Base-by-base conservation (phyloP, 2,329 filamentous ascomycete species). In the Botrytis pseudocinerea region DNA sequence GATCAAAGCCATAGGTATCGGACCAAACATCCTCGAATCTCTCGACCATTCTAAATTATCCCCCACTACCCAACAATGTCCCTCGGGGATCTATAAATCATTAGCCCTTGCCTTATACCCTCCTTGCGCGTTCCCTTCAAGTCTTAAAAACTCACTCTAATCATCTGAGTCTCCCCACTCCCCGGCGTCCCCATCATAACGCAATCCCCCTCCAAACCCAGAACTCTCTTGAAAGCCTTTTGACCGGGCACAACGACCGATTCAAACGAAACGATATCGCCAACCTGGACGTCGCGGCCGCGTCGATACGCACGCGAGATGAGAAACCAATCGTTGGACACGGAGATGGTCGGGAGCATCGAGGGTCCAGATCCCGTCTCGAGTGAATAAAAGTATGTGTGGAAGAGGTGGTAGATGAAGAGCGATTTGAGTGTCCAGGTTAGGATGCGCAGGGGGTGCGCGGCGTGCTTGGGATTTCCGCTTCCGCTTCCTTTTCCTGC, bases 41-140 rank as follows among this genome's bases (percentile, higher is more conserved):
- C 93, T 86, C 38, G 94, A 98, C 79, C 89, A 92, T 4, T 89
- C 86, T 75, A 97, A 80, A 82, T 98, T 98, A 82, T 99, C 96
- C 4, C 96, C 96, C 4, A 90, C 89, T 10, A 98, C 85, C 89
- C 94, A 98, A 79, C 94, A 97, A 85, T 99, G 96, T 1, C 96
- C 96, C 80, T 92, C 86, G 0, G 96, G 96, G 25, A 99, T 90
- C 93, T 97, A 40, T 79, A 25, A 48, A 75, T 12, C 25, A 40
- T 72, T 72, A 72, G 70, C 38, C 25, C 20, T 64, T n/a, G 18
- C 54, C 4, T 54, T 4, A 63, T 2, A 2, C 16, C 35, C 18
- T 10, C 59, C 38, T 74, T 32, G 60, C 61, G 63, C 12, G 38
- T 54, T 62, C 66, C 35, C 20, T 8, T n/a, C 35, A 69, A 60